Conservation (phyloP, 1,139 yeast species). For the Geotrichum phurueaensis region DNA sequence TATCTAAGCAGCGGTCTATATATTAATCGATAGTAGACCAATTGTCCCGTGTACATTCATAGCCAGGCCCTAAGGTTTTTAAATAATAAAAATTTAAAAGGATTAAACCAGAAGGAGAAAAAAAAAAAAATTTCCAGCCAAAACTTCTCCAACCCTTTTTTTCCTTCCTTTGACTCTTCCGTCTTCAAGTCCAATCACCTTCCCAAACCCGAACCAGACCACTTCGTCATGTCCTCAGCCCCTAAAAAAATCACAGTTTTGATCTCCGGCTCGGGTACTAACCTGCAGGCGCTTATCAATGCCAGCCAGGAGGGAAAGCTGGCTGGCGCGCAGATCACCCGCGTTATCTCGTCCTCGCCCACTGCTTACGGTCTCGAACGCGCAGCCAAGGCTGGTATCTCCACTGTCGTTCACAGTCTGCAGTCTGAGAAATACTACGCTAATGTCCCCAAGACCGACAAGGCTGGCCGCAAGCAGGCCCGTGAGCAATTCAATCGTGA, state of each 20-base stretch:
- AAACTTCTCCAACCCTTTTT: background rate
- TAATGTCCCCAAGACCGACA: constrained; percentile 62
- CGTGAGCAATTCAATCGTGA: constrained; percentile 72
- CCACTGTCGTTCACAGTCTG: constrained; percentile 64
- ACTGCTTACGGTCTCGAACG: constrained; percentile 80
- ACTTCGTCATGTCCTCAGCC: background rate
- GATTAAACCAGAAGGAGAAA: background rate
- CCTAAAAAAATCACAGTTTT: constrained; percentile 55
- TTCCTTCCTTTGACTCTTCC: background rate
- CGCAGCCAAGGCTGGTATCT: constrained; percentile 63
- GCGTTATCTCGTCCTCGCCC: constrained; percentile 77
- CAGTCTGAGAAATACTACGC: constrained; percentile 57
- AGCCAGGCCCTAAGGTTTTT: background rate
- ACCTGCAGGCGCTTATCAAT: constrained; percentile 87
- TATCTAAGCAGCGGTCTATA: no score
- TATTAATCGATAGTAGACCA: no score
- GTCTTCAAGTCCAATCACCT: background rate
- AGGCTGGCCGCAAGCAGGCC: constrained; percentile 49
- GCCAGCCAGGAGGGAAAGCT: constrained; percentile 46
- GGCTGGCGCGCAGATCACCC: constrained; percentile 51
- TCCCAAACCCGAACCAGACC: background rate
- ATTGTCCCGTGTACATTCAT: background rate
- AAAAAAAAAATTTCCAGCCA: no score
- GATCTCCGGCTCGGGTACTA: constrained; percentile 92
- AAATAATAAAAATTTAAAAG: no score